A percentile compares a stretch with the other conserved stretches of the same genome.
These are phyloP conservation scores for Aspergillus sp. DNA, from an alignment of 2,329 filamentous ascomycete genomes.

Conservation along the genomic window DNA sequence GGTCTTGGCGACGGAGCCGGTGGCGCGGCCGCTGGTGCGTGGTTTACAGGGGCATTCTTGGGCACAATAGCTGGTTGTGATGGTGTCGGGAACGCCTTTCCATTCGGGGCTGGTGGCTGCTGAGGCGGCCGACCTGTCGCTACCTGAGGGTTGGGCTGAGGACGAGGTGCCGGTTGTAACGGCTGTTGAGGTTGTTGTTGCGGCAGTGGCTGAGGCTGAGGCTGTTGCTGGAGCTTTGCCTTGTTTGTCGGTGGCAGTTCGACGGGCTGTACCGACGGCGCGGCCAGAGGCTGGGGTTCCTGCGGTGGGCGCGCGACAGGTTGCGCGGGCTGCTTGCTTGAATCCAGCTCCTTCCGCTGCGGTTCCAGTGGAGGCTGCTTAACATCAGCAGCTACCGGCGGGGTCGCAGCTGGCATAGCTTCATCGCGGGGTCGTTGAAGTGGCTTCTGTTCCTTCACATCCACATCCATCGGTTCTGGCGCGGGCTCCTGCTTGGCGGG, in stretches of 20 bases:
- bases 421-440: conserved; percentile 14
- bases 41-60: conserved; percentile 15
- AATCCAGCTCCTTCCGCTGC: conserved; percentile 14
- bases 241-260: conserved; percentile 9
- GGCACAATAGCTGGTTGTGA: conserved; percentile 25
- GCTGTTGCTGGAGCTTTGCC: conserved; percentile 5
- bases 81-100: conserved; percentile 21
- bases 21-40: conserved; percentile 10
- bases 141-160: background rate
- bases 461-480: conserved; percentile 32
- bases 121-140: conserved; percentile 3
- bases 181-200: conserved; percentile 8
- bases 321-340: conserved; percentile 8
- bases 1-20: conserved; percentile 17
- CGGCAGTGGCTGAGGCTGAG: background rate
- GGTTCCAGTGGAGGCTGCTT: conserved; percentile 11
- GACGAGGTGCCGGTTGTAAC: background rate
- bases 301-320: conserved; percentile 3
- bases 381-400: conserved; percentile 1
- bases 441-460: conserved; percentile 27
- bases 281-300: conserved; percentile 11
- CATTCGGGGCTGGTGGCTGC: conserved; percentile 21
- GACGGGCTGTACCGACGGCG: conserved; percentile 8
- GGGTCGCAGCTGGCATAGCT: conserved; percentile 9
- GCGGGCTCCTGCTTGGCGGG: conserved; percentile 18